Percentiles rank a stretch among this genome's conserved stretches.
phyloP scores from a whole-genome alignment of 805 yeast genomes.

The Kazachstania viticola region DNA sequence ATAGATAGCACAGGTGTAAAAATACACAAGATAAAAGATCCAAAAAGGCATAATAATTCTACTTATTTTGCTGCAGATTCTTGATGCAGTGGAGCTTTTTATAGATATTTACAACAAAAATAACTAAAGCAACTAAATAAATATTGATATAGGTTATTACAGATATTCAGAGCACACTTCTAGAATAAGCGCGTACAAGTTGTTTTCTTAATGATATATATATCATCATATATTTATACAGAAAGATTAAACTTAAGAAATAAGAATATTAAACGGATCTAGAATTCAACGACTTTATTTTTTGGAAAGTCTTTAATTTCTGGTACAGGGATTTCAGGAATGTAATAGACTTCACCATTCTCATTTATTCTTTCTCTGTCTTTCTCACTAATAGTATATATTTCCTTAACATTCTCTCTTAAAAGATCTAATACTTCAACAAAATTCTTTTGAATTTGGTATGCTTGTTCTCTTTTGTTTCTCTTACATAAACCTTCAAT shows the following conservation, averaged over 20 bases:
- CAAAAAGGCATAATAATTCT: slow-evolving; percentile 25
- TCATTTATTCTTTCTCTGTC: slow-evolving; percentile 87
- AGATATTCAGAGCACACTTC: too few species aligned
- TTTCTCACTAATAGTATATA: slow-evolving; percentile 68
- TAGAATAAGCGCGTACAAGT: too few species aligned
- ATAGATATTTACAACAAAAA: too few species aligned
- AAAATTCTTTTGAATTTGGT: slow-evolving; percentile 62
- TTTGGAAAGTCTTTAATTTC: slow-evolving; percentile 50
- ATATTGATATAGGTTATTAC: too few species aligned
- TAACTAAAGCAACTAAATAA: too few species aligned
- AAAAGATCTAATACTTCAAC: slow-evolving; percentile 44
- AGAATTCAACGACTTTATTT: slow-evolving; percentile 48
- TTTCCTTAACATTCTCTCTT: slow-evolving; percentile 55
- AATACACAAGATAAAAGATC: slow-evolving; percentile 49
- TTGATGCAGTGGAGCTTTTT: too few species aligned
- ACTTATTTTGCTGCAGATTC: slow-evolving; percentile 5
- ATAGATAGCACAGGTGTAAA: slow-evolving; percentile 50
- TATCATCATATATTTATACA: too few species aligned
- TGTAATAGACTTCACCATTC: slow-evolving; percentile 67
- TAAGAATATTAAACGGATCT: too few species aligned
- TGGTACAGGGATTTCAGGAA: slow-evolving; percentile 71
- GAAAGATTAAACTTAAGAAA: too few species aligned
- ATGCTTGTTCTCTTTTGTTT: slow-evolving; percentile 64
- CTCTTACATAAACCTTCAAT: slow-evolving; percentile 71
- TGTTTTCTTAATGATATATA: too few species aligned